phyloP scores from a whole-genome alignment of 1,284 basidiomycete species.

The Microbotryum saponariae region DNA sequence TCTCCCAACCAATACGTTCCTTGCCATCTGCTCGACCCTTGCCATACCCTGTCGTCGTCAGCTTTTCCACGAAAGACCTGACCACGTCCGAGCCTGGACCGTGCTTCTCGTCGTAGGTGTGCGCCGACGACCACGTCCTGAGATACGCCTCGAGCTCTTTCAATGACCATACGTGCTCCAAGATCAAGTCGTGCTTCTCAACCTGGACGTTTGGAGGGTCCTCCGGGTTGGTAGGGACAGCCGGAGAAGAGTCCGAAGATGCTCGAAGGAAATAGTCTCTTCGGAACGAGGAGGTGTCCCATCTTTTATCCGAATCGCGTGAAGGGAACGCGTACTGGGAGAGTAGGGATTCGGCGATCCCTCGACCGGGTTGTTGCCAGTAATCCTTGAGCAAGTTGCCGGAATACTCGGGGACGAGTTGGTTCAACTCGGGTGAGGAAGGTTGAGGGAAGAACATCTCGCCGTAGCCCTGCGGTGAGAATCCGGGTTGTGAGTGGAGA shows the following conservation, averaged over 20 bases:
- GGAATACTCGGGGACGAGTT: conserved; percentile 55
- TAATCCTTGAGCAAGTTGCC: conserved; percentile 61
- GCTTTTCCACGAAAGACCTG: not conserved
- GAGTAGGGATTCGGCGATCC: conserved; percentile 64
- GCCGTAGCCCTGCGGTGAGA: conserved; percentile 56
- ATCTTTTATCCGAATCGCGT: conserved; percentile 45
- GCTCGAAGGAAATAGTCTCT: conserved; percentile 12
- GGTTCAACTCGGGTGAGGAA: conserved; percentile 48
- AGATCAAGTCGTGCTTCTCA: conserved; percentile 46
- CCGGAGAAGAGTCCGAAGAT: not conserved
- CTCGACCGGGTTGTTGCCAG: conserved; percentile 72
- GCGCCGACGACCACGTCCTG: conserved; percentile 61
- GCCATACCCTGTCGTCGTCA: too few relatives aligned
- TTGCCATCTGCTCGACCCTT: too few relatives aligned
- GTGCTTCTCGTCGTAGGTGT: conserved; percentile 59
- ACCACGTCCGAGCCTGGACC: conserved; percentile 32
- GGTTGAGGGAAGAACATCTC: conserved; percentile 62
- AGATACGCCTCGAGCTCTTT: conserved; percentile 59
- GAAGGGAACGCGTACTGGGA: conserved; percentile 58
- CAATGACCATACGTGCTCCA: conserved; percentile 59
- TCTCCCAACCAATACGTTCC: too few relatives aligned
- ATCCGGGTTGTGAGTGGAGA: not conserved
- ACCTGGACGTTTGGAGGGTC: not conserved
- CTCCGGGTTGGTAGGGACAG: not conserved
- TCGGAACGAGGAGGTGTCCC: conserved; percentile 30